These are phyloP conservation scores for Ceratobasidium sp. DNA, from an alignment of 1,284 basidiomycete genomes.

Conservation along the genomic window DNA sequence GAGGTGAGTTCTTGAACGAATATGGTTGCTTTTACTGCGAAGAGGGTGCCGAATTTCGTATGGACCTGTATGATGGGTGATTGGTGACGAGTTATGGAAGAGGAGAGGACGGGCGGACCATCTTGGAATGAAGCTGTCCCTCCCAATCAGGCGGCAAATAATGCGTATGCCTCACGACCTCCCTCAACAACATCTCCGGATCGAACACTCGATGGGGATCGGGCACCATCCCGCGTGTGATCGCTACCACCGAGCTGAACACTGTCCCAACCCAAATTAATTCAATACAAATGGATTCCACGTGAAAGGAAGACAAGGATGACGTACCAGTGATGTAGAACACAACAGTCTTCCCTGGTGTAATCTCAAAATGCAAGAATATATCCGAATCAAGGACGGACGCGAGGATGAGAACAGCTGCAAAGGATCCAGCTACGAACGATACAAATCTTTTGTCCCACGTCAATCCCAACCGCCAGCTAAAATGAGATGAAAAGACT, in stretches of 20 bases:
- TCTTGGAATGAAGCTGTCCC: slow-evolving; percentile 87
- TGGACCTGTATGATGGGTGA: slow-evolving; percentile 72
- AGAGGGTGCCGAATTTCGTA: slow-evolving; percentile 88
- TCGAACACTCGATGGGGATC: slow-evolving; percentile 95
- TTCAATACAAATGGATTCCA: neutral
- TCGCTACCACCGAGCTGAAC: slow-evolving; percentile 89
- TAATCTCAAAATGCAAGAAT: slow-evolving; percentile 94
- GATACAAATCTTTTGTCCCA: slow-evolving; percentile 80
- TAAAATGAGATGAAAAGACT: slow-evolving; percentile 51
- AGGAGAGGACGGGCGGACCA: slow-evolving; percentile 61
- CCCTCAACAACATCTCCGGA: slow-evolving; percentile 90
- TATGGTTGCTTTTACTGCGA: slow-evolving; percentile 87
- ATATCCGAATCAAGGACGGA: slow-evolving; percentile 93
- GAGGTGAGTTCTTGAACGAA: slow-evolving; percentile 91
- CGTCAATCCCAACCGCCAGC: neutral
- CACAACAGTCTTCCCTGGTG: slow-evolving; percentile 89
- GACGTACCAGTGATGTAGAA: slow-evolving; percentile 80
- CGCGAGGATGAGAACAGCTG: slow-evolving; percentile 90
- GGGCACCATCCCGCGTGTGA: slow-evolving; percentile 94
- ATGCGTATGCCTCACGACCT: slow-evolving; percentile 93
- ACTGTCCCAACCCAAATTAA: slow-evolving; percentile 56
- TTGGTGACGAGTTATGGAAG: neutral
- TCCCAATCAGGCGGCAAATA: slow-evolving; percentile 96
- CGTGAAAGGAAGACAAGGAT: neutral
- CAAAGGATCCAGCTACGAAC: slow-evolving; percentile 96